Percentiles rank a stretch among this genome's conserved stretches.
Evolutionary conservation across 108 stramenopile species (phyloP).

Genomic region (Conticribra guillardii): DNA sequence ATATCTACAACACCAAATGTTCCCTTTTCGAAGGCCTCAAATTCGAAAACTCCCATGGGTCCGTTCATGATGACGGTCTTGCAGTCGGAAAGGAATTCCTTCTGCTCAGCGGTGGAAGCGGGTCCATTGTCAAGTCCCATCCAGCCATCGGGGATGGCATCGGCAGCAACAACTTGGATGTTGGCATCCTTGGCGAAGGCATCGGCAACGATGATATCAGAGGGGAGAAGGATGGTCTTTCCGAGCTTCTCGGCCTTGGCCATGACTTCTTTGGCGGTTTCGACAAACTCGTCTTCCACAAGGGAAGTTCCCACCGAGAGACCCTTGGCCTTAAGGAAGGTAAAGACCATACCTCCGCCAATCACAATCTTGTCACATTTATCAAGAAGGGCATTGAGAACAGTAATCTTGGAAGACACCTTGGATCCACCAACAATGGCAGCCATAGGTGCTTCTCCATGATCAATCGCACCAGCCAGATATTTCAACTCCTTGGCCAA

Average conservation of each 20-base stretch:
- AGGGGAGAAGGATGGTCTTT: conserved; percentile 93
- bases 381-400: conserved; percentile 97
- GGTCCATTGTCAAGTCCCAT: conserved; percentile 99
- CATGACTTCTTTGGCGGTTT: conserved; percentile 95
- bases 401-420: conserved; percentile 99
- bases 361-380: conserved; percentile 99
- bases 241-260: conserved; percentile 90
- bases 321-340: conserved; percentile 99
- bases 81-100: conserved; percentile 86
- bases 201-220: conserved; percentile 94
- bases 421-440: conserved; percentile 99
- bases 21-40: too few relatives aligned
- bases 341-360: conserved; percentile 99
- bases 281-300: conserved; percentile 97
- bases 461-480: conserved; percentile 94
- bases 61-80: conserved; percentile 99
- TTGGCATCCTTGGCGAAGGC: conserved; percentile 89
- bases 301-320: conserved; percentile 90
- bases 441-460: conserved; percentile 97
- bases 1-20: conserved; percentile 94
- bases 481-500: conserved; percentile 99
- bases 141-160: conserved; percentile 98
- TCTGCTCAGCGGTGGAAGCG: conserved; percentile 79
- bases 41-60: conserved; percentile 99
- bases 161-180: conserved; percentile 76